phyloP scores from a whole-genome alignment of 1,139 yeast species.

The Debaryomyces sp. region DNA sequence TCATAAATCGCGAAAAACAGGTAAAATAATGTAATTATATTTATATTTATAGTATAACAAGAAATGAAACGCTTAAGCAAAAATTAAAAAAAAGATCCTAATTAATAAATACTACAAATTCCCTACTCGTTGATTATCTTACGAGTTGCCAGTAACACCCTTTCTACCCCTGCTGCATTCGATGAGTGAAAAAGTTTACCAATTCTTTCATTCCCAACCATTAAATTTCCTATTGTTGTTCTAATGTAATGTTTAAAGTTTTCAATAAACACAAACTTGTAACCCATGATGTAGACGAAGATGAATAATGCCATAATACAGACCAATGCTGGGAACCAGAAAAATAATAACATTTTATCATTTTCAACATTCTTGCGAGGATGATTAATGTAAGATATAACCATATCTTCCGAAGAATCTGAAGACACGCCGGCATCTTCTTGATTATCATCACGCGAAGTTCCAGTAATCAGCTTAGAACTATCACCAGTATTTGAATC shows the following conservation, averaged over 20 bases:
- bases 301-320: conserved; percentile 54
- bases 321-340: conserved; percentile 80
- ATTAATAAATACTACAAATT: conserved; percentile 5
- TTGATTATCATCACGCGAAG: conserved; percentile 16
- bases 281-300: conserved; percentile 55
- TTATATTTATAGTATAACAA: conserved; percentile 1
- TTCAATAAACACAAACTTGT: conserved; percentile 42
- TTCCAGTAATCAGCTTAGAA: conserved; percentile 12
- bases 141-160: conserved; percentile 4
- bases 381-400: conserved; percentile 57
- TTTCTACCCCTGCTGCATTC: conserved; percentile 10
- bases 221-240: conserved; percentile 57
- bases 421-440: conserved; percentile 39
- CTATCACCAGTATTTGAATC: conserved; percentile 3
- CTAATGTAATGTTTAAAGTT: conserved; percentile 51
- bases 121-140: conserved; percentile 3
- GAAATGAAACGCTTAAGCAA: conserved; percentile 5
- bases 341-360: conserved; percentile 83
- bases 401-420: conserved; percentile 56
- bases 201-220: conserved; percentile 72
- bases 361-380: conserved; percentile 69
- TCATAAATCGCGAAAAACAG: background rate
- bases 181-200: conserved; percentile 50
- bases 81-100: conserved; percentile 4
- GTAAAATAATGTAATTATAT: background rate